These are phyloP conservation scores for Moricandia moricandioides DNA, from an alignment of 345 rosid genomes.

Conservation along the genomic window DNA sequence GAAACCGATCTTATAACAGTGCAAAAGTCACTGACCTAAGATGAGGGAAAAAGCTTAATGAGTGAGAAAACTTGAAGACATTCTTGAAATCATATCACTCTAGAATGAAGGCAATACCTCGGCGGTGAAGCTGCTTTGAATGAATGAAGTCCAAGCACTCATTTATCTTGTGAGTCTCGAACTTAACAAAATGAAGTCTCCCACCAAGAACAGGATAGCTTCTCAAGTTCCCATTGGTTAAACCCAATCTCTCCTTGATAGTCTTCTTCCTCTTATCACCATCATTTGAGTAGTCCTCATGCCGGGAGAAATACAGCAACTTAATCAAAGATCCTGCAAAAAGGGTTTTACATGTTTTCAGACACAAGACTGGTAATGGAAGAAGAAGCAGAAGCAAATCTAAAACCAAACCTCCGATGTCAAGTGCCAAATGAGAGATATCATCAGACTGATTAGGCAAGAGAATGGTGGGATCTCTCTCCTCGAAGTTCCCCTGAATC, in stretches of 20 bases:
- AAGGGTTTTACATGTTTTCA: background rate
- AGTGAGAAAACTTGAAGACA: background rate
- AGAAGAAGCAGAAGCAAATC: background rate
- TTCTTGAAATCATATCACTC: background rate
- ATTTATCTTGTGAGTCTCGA: conserved; percentile 83
- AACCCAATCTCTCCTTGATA: conserved; percentile 69
- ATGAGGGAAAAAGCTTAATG: no score
- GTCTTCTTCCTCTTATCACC: conserved; percentile 74
- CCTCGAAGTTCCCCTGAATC: conserved; percentile 89
- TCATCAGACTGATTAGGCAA: conserved; percentile 99
- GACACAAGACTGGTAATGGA: background rate
- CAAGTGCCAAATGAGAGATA: conserved; percentile 91
- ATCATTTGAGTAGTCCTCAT: conserved; percentile 59
- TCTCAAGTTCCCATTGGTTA: conserved; percentile 76
- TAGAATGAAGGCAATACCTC: conserved; percentile 43
- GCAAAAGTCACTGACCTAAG: no score
- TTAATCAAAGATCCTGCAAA: conserved; percentile 90
- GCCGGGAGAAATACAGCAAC: conserved; percentile 95
- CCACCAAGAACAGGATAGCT: conserved; percentile 97
- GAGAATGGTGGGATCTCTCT: conserved; percentile 87
- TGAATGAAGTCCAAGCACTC: conserved; percentile 92
- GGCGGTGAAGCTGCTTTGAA: conserved; percentile 90
- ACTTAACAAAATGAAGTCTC: conserved; percentile 92
- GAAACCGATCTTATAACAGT: background rate
- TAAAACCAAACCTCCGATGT: conserved; percentile 73